Evolutionary conservation across 2,329 filamentous ascomycete species (phyloP).

Genomic region (Coniochaeta prunicola): DNA sequence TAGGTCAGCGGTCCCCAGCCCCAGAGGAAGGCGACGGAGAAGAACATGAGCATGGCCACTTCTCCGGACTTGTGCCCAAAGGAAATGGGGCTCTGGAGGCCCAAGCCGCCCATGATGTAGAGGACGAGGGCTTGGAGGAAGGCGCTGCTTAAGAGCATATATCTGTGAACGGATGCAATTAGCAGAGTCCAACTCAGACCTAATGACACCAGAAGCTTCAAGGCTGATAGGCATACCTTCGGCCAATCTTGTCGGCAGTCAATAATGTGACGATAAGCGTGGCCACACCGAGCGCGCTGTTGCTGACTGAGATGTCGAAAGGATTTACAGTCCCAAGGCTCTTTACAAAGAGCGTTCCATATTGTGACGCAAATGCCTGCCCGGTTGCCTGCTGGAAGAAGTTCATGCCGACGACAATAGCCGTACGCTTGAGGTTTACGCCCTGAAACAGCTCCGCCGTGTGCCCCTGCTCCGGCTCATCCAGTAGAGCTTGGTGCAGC

Average conservation of each 20-base stretch:
- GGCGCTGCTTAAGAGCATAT: conserved; percentile 17
- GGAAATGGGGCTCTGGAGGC: conserved; percentile 13
- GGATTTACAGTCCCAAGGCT: conserved; percentile 19
- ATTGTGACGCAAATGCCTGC: conserved; percentile 19
- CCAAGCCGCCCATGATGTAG: conserved; percentile 27
- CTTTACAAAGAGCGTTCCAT: conserved; percentile 23
- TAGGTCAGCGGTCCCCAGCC: conserved; percentile 27
- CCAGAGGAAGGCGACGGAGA: conserved; percentile 19
- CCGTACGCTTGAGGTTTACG: conserved; percentile 16
- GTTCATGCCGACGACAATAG: conserved; percentile 17
- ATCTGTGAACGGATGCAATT: not conserved
- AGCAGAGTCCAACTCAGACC: not conserved
- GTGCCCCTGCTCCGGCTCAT: conserved; percentile 5
- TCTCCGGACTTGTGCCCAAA: conserved; percentile 17
- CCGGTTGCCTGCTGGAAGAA: conserved; percentile 23
- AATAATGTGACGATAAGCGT: conserved; percentile 2
- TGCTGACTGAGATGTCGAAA: conserved; percentile 14
- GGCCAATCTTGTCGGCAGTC: conserved; percentile 4
- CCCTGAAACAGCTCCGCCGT: conserved; percentile 11
- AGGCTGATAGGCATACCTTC: conserved; percentile 1
- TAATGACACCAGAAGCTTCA: not conserved
- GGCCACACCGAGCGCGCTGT: conserved; percentile 2
- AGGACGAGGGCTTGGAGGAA: conserved; percentile 15
- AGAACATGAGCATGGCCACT: conserved; percentile 24
- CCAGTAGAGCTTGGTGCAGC: conserved; percentile 1